Conservation (phyloP, 2,329 filamentous ascomycete species). For the Aspergillus bombycis region DNA sequence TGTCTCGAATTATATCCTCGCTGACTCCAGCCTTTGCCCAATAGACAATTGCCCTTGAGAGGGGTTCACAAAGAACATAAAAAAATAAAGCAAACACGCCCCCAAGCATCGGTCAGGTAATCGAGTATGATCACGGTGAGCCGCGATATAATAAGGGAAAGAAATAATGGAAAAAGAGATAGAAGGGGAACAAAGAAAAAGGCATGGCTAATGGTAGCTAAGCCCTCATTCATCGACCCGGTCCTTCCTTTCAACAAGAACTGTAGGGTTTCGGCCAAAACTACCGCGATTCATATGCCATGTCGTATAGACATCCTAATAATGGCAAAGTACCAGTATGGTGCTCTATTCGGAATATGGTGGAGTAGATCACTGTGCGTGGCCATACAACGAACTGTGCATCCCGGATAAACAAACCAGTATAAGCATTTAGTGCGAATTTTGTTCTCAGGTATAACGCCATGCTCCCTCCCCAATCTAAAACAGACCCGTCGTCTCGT, state of each 20-base stretch:
- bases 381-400: not conserved
- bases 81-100: no score
- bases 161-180: slow-evolving; percentile 1
- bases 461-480: slow-evolving; percentile 31
- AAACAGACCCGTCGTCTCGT: slow-evolving; percentile 33
- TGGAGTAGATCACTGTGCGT: not conserved
- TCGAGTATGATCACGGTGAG: not conserved
- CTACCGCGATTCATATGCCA: not conserved
- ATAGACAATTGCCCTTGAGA: not conserved
- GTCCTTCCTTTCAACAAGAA: not conserved
- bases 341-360: not conserved
- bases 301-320: not conserved
- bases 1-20: not conserved
- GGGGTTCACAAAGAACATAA: not conserved
- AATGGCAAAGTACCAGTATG: not conserved
- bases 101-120: not conserved
- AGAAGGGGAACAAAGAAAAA: slow-evolving; percentile 10
- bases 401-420: not conserved
- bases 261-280: not conserved
- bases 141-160: not conserved
- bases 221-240: not conserved
- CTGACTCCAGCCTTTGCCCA: not conserved
- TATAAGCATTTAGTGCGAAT: slow-evolving; percentile 1
- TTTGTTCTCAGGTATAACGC: slow-evolving; percentile 34
- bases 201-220: not conserved